Evolutionary conservation across 768 basidiomycete genomes (phyloP).

Genomic region (Tremella yokohamensis): DNA sequence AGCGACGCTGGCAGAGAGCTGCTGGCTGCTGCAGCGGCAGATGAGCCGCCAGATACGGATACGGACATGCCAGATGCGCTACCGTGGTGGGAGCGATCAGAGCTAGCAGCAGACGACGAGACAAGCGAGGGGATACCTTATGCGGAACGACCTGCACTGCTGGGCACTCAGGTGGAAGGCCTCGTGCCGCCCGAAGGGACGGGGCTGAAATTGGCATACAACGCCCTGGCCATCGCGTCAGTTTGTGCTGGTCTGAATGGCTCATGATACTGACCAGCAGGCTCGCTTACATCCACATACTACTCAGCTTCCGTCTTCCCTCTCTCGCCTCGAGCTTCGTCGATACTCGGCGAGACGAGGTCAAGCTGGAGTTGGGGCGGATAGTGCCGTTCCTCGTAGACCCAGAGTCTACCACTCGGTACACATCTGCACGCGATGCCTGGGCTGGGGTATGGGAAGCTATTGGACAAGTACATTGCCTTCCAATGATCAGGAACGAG

Average conservation of each 20-base stretch:
- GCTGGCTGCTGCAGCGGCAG: slow-evolving; percentile 20
- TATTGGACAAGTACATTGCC: slow-evolving; percentile 22
- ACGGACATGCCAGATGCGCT: slow-evolving; percentile 6
- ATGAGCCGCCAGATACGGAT: neutral
- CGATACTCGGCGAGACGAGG: slow-evolving; percentile 11
- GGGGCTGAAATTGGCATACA: slow-evolving; percentile 36
- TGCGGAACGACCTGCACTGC: slow-evolving; percentile 19
- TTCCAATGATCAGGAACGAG: neutral
- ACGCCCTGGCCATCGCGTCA: slow-evolving; percentile 40
- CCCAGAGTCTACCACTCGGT: slow-evolving; percentile 37
- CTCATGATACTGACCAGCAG: slow-evolving; percentile 11
- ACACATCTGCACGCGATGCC: slow-evolving; percentile 25
- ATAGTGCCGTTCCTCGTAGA: slow-evolving; percentile 39
- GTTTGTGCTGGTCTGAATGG: slow-evolving; percentile 7
- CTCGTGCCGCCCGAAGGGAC: slow-evolving; percentile 30
- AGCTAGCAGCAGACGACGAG: slow-evolving; percentile 11
- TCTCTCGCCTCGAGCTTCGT: slow-evolving; percentile 20
- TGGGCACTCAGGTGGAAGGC: slow-evolving; percentile 11
- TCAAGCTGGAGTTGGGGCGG: slow-evolving; percentile 16
- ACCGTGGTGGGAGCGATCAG: slow-evolving; percentile 20
- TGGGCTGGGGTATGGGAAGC: slow-evolving; percentile 37
- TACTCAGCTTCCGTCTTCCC: slow-evolving; percentile 35
- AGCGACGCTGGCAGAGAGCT: slow-evolving; percentile 29
- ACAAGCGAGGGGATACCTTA: slow-evolving; percentile 11
- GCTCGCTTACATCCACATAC: slow-evolving; percentile 35